These are phyloP conservation scores for Xylariales sp. DNA, from an alignment of 2,329 filamentous ascomycete genomes.

Conservation along the genomic window DNA sequence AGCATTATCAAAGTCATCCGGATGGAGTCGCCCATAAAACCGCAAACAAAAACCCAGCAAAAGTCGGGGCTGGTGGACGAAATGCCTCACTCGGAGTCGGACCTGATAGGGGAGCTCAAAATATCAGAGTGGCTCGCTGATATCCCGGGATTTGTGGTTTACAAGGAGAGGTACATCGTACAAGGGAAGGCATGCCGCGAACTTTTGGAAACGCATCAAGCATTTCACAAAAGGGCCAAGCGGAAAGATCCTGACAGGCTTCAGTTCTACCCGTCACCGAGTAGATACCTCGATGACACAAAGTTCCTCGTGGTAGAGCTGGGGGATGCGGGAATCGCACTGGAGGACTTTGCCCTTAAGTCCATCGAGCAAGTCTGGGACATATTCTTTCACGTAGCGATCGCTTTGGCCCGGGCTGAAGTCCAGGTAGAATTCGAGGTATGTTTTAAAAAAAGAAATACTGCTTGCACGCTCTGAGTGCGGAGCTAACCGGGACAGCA, in stretches of 20 bases:
- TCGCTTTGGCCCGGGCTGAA: conserved; percentile 58
- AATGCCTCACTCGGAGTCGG: conserved; percentile 49
- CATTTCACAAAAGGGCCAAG: conserved; percentile 50
- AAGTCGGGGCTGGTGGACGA: conserved; percentile 53
- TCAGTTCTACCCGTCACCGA: conserved; percentile 60
- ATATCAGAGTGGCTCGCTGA: conserved; percentile 62
- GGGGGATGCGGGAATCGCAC: conserved; percentile 55
- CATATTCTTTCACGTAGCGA: conserved; percentile 55
- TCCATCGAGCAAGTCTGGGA: conserved; percentile 55
- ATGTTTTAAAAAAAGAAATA: conserved; percentile 14
- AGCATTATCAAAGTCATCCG: conserved; percentile 64
- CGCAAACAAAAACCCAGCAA: conserved; percentile 53
- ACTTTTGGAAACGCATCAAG: conserved; percentile 56
- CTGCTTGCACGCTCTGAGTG: too few relatives aligned
- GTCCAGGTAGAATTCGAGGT: conserved; percentile 57
- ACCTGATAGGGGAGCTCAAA: conserved; percentile 54
- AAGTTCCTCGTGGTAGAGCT: conserved; percentile 59
- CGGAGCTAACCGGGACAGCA: conserved; percentile 36
- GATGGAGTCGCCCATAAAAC: conserved; percentile 52
- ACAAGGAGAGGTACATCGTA: conserved; percentile 60
- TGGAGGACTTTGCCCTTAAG: conserved; percentile 53
- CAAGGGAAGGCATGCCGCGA: conserved; percentile 49
- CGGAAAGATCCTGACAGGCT: conserved; percentile 50
- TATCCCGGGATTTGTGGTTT: conserved; percentile 61
- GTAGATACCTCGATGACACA: conserved; percentile 52